Conservation (phyloP, 1,139 yeast species). For the Magnusiomyces tetraspermus region DNA sequence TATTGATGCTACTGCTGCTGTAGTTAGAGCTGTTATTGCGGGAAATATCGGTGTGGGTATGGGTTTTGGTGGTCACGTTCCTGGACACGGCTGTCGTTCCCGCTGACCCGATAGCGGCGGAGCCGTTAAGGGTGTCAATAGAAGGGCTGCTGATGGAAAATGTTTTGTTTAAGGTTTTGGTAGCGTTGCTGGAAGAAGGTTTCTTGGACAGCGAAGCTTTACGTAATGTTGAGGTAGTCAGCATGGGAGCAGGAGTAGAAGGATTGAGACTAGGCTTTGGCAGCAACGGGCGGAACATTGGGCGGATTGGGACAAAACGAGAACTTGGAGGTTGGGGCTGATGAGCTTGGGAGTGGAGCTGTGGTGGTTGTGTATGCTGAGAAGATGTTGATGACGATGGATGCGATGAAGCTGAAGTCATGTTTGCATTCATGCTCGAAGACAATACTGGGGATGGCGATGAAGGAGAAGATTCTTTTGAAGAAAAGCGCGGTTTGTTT, state of each 20-base stretch:
- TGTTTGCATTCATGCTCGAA: no score
- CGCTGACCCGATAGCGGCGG: neutral
- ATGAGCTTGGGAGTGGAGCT: neutral
- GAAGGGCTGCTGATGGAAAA: no score
- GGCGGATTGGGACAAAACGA: slow-evolving; percentile 29
- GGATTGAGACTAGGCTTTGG: slow-evolving; percentile 26
- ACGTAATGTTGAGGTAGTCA: no score
- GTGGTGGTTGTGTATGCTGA: neutral
- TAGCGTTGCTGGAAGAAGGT: no score
- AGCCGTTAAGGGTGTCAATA: no score
- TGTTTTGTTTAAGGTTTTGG: no score
- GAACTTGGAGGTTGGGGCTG: neutral
- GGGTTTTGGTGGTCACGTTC: neutral
- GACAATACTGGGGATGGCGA: neutral
- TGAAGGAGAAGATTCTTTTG: neutral
- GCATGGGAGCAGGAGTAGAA: neutral
- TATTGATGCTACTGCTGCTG: no score
- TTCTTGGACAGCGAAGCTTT: no score
- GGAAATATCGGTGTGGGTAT: neutral
- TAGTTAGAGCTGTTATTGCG: no score
- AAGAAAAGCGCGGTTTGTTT: neutral
- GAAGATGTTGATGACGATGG: neutral
- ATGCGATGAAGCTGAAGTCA: no score
- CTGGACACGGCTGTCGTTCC: neutral
- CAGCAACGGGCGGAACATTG: slow-evolving; percentile 31